Evolutionary conservation across 192 early-diverging fungal species (phyloP).

Genomic region (Coemansia sp.): DNA sequence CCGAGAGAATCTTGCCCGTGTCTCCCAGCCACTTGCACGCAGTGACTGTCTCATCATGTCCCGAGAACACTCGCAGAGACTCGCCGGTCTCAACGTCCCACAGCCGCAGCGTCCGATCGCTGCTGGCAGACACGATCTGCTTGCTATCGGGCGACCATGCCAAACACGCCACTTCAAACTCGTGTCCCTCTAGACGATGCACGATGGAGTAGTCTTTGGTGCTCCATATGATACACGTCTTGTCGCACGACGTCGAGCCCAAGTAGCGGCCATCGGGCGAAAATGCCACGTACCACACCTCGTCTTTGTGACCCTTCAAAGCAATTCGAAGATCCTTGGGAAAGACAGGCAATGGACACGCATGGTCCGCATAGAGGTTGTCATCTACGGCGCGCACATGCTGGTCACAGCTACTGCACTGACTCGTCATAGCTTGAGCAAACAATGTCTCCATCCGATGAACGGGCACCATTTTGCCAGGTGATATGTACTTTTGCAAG

Average conservation of each 20-base stretch:
- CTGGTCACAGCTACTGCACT: slow-evolving; percentile 79
- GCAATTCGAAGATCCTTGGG: slow-evolving; percentile 53
- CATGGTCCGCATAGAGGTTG: slow-evolving; percentile 51
- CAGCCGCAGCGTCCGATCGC: slow-evolving; percentile 75
- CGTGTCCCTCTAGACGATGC: slow-evolving; percentile 61
- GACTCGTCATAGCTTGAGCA: slow-evolving; percentile 74
- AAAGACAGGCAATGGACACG: slow-evolving; percentile 37
- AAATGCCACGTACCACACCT: slow-evolving; percentile 96
- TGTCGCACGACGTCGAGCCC: slow-evolving; percentile 91
- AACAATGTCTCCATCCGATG: slow-evolving; percentile 82
- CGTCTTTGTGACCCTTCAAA: slow-evolving; percentile 79
- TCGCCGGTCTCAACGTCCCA: slow-evolving; percentile 81
- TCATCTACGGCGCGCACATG: slow-evolving; percentile 56
- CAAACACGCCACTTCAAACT: slow-evolving; percentile 74
- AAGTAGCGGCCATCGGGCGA: slow-evolving; percentile 85
- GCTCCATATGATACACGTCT: slow-evolving; percentile 87
- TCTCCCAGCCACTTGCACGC: slow-evolving; percentile 90
- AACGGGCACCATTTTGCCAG: slow-evolving; percentile 85
- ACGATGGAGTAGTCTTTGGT: slow-evolving; percentile 57
- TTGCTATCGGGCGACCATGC: slow-evolving; percentile 90
- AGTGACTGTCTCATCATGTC: slow-evolving; percentile 77
- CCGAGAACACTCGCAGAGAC: slow-evolving; percentile 60
- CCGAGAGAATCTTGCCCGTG: slow-evolving; percentile 81
- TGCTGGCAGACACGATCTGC: slow-evolving; percentile 75
- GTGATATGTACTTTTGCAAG: slow-evolving; percentile 69